phyloP scores from a whole-genome alignment of 2,329 filamentous ascomycete genomes.

The Venturia asperata region DNA sequence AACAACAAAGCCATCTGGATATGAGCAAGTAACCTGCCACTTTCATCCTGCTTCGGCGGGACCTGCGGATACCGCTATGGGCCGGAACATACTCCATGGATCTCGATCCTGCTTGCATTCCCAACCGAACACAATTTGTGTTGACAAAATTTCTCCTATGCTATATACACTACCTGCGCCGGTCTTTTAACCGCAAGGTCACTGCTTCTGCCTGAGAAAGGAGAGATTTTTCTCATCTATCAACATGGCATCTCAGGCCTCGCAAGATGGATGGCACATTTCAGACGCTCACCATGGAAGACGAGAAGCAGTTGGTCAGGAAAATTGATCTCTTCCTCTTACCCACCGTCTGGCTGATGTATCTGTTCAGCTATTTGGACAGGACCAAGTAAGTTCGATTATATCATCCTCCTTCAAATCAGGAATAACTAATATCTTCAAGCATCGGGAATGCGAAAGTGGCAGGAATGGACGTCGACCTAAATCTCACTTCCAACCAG shows the following conservation, averaged over 20 bases:
- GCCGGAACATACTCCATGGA: background rate
- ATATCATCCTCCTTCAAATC: background rate
- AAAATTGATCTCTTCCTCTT: constrained; percentile 40
- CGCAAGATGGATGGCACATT: constrained; percentile 23
- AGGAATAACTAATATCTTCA: background rate
- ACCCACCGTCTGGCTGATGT: constrained; percentile 46
- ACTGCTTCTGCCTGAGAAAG: background rate
- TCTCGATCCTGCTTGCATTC: background rate
- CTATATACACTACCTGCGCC: background rate
- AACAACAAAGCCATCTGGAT: background rate
- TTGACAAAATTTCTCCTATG: background rate
- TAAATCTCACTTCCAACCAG: constrained; percentile 39
- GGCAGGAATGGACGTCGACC: constrained; percentile 18
- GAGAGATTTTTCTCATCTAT: background rate
- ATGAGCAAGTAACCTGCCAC: background rate
- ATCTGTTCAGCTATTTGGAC: constrained; percentile 44
- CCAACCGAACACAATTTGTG: background rate
- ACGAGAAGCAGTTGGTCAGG: constrained; percentile 39
- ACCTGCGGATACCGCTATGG: background rate
- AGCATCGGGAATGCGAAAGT: constrained; percentile 26
- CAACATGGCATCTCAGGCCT: constrained; percentile 21
- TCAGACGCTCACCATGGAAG: constrained; percentile 24
- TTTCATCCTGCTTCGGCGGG: background rate
- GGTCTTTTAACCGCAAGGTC: constrained; percentile 1
- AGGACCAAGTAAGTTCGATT: constrained; percentile 27